These are phyloP conservation scores for Elsinoe arachidis DNA, from an alignment of 2,329 filamentous ascomycete species.

Conservation along the genomic window DNA sequence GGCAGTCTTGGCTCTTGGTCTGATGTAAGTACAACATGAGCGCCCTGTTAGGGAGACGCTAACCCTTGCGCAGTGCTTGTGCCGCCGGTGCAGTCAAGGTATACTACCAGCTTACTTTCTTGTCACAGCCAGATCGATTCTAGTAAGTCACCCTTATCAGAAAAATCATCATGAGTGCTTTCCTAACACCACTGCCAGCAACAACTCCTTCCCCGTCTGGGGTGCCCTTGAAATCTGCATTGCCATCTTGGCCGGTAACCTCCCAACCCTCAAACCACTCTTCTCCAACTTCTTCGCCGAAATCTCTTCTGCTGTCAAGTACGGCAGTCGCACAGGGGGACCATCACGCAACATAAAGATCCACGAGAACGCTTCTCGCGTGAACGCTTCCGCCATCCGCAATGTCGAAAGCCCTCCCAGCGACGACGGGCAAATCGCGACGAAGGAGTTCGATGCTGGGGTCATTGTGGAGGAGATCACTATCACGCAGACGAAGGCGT, in stretches of 20 bases:
- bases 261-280: not conserved
- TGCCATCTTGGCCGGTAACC: slow-evolving; percentile 1
- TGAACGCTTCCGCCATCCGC: not conserved
- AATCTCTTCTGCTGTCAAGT: not conserved
- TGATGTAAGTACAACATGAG: not conserved
- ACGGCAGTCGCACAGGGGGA: not conserved
- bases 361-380: not conserved
- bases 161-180: not conserved
- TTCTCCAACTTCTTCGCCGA: not conserved
- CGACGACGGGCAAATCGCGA: not conserved
- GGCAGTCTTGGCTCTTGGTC: not conserved
- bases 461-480: not conserved
- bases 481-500: not conserved
- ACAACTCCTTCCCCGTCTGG: not conserved
- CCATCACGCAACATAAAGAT: not conserved
- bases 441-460: not conserved
- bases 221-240: not conserved
- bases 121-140: not conserved
- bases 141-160: not conserved
- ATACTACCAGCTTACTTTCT: slow-evolving; percentile 1
- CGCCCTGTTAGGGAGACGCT: not conserved
- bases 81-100: not conserved
- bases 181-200: not conserved
- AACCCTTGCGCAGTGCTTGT: not conserved
- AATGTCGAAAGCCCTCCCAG: not conserved